Base-by-base conservation (phyloP, 192 early-diverging fungal genomes). In the Coemansia sp. region DNA sequence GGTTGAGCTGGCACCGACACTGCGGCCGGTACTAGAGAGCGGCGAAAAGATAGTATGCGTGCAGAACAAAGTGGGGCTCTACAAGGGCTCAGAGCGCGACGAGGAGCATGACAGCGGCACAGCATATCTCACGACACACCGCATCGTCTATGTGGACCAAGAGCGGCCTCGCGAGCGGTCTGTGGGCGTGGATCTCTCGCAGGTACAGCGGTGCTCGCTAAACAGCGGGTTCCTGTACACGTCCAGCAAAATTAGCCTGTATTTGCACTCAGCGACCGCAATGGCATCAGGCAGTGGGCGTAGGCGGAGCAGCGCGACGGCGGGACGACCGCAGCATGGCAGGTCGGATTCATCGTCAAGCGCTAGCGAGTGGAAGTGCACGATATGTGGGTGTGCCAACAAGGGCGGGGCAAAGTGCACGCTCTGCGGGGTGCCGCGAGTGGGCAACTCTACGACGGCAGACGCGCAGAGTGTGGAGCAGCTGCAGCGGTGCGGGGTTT, bases 71-170 rank as follows among this genome's bases (percentile, higher is more conserved):
- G 82, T 84, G 6, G 82, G 82, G 35, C 70, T 84, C 37, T 84
- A 84, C 74, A 59, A 73, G 57, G 77, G 74, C 26, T 42, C 55
- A 1, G 64, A 70, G 57, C 73, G 82, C 26, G 82, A 84, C 72
- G 78, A 86, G 32, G 84, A 89, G 42, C 89, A 88, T 70, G 89
- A 92, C 68, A 87, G 86, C 63, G 95, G 95, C 6, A 87, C 88
- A 0, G 84, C 88, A 19, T 94, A 93, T 63, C 70, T 92, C 50
- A 94, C 95, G 8, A 84, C 76, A 3, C 88, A 90, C 64, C 85
- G 93, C 28, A 73, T 96, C 33, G 74, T 95, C n/a, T 96, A 94
- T 79, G 88, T 96, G 16, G 90, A 94, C 73, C 77, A 81, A 47
- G 79, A 85, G 37, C 65, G 76, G 10, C 87, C 91, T 2, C 74